Conservation (phyloP, 768 basidiomycete species). For the Mycena capillaripes region DNA sequence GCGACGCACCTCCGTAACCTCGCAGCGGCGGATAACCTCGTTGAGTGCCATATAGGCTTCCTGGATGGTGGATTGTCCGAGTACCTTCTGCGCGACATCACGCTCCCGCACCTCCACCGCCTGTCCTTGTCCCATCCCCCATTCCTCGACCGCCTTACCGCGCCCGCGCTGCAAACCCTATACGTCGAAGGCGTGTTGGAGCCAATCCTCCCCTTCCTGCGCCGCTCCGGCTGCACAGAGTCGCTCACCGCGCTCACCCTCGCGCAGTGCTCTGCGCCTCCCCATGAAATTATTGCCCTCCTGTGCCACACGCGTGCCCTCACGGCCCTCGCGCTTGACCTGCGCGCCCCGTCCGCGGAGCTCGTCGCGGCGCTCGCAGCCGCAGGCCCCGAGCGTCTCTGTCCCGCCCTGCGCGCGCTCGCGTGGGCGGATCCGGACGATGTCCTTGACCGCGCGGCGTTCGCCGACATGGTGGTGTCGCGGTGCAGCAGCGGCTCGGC, state of each 20-base stretch:
- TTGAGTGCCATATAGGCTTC: slow-evolving; percentile 9
- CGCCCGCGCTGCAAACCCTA: not conserved
- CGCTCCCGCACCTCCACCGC: not conserved
- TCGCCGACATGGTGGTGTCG: slow-evolving; percentile 7
- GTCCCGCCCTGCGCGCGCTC: not conserved
- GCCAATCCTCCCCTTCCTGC: not conserved
- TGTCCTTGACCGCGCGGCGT: not conserved
- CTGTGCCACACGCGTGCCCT: not conserved
- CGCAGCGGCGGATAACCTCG: not conserved
- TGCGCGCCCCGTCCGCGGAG: not conserved
- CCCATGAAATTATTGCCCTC: not conserved
- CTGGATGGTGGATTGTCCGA: accelerated
- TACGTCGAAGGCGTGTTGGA: not conserved
- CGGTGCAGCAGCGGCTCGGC: not conserved
- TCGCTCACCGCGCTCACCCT: not conserved
- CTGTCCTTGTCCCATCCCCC: not conserved
- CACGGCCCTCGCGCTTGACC: not conserved
- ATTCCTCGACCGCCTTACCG: not conserved
- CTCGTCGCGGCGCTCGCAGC: not conserved
- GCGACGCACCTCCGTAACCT: not conserved
- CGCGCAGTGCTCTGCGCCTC: not conserved
- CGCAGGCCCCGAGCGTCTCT: not conserved
- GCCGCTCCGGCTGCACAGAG: not conserved
- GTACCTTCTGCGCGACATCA: not conserved
- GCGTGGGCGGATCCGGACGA: not conserved